Evolutionary conservation across 495 filamentous ascomycete genomes (phyloP), one percentile per base, ranked within the genome.

Genomic region (Chaetomium cochliodes): DNA sequence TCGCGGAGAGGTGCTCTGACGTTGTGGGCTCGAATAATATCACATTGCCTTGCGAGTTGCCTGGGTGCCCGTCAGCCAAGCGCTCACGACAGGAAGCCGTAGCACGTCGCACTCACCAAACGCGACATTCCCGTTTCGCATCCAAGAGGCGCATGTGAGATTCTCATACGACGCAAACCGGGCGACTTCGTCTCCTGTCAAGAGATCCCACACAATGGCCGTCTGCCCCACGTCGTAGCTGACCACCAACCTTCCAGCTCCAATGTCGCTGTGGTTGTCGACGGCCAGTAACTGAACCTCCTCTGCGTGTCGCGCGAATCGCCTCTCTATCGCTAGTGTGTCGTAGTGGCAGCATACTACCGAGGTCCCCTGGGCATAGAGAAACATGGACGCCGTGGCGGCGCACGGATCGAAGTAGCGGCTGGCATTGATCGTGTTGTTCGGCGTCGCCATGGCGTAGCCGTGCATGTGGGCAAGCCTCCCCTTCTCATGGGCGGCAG

Each of bases 61-160:
- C 92, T 96, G 69, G 13, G 65, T 62, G 60, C 47, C 22, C n/a
- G 66, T 64, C 58, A 68, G 58, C 49, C 58, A 65, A 55, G 41
- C 50, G 22, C 52, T 57, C 60, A 52, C 61, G 39, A n/a, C 62
- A 28, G 28, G 49, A 65, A 53, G 54, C 51, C 9, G 52, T 47
- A 59, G 22, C 60, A 65, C 39, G 39, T 57, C 25, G 20, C 28
- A 70, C 83, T 73, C 81, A 96, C 93, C 94, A 80, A 98, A 97
- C 58, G 91, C 93, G 63, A 98, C 87, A 82, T 97, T 96, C 46
- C 96, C 94, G 80, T 97, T 97, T 54, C 89, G 85, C 94, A 98
- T 97, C 92, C 93, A 98, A 20, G 90, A 82, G 53, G 94, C 94
- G 54, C 90, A 88, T 46, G 84, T 85, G 61, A 98, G 84, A 65